Evolutionary conservation across 768 basidiomycete species (phyloP), one percentile per base, ranked within the genome.

Genomic region (Phylloporus sp.): DNA sequence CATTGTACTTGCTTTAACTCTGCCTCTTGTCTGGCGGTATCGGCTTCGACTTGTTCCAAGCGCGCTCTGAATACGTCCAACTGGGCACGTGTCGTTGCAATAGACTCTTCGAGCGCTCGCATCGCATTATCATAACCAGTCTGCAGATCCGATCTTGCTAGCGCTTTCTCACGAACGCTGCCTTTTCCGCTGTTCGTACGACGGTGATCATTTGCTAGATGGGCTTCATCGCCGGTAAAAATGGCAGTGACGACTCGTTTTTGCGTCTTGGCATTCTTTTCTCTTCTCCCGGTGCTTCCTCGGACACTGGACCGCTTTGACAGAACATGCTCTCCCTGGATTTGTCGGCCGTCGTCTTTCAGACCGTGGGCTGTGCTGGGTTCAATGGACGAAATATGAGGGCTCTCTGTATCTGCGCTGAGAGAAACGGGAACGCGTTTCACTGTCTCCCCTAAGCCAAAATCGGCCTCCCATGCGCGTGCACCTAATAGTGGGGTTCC

Each of bases 381-480:
- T 39, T 52, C 40, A 16, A 6, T 16, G 6, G 23, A 18, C 15
- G 9, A 34, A 6, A 26, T 28, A 16, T n/a, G 2, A 32, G 26
- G 3, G 31, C 38, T n/a, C 11, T 15, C 38, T 9, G 41, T 13
- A 12, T 50, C 52, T 15, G 43, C 22, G 10, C 16, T 27, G 4
- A 24, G 2, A 12, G 49, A 26, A 48, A 24, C 22, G 34, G 67
- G 54, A n/a, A 67, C 35, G 12, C 59, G 62, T 42, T 69, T 69
- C 15, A 69, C 61, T 16, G 69, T 69, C 4, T 68, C 69, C 12
- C 62, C 62, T 12, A 68, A 22, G n/a, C 49, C 57, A 9, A 58
- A 53, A 34, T 68, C 67, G 20, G 57, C 64, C 31, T 68, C 67
- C 69, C 67, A 68, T 36, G 69, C 67, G 3, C 56, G 64, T 23